Evolutionary conservation across 225 moss, liverwort and hornwort genomes (phyloP).

Genomic region (Polytrichum commune): DNA sequence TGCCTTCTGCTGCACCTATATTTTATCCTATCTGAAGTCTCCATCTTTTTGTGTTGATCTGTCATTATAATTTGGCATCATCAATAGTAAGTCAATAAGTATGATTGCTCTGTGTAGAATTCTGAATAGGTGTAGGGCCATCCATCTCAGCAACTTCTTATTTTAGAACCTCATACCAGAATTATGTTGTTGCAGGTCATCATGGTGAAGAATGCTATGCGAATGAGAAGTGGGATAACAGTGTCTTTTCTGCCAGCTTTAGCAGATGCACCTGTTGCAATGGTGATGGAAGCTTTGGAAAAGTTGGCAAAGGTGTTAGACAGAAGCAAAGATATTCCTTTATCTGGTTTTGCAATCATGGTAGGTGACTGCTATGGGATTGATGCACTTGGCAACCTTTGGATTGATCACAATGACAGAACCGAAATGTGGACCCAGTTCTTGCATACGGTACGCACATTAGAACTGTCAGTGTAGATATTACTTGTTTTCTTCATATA

Average conservation of each 20-base stretch:
- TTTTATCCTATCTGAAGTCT: too few species aligned
- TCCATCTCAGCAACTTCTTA: too few species aligned
- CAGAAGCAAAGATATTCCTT: conserved; percentile 31
- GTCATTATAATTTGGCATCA: too few species aligned
- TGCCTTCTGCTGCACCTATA: too few species aligned
- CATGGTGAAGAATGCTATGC: conserved; percentile 73
- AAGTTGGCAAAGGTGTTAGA: conserved; percentile 73
- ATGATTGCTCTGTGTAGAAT: too few species aligned
- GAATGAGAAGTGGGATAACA: conserved; percentile 68
- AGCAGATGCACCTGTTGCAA: conserved; percentile 36
- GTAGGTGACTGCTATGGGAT: conserved; percentile 72
- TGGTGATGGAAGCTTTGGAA: conserved; percentile 67
- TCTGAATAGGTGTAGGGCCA: too few species aligned
- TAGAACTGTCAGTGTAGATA: too few species aligned
- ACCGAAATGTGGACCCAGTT: conserved; percentile 61
- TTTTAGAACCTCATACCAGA: neutral
- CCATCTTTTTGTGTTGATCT: too few species aligned
- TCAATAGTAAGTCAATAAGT: too few species aligned
- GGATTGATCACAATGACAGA: conserved; percentile 57
- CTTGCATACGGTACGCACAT: conserved; percentile 37
- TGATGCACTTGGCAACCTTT: conserved; percentile 68
- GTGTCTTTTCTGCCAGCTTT: conserved; percentile 64
- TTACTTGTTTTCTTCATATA: too few species aligned
- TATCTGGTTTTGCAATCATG: conserved; percentile 64
- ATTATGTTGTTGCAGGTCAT: conserved; percentile 18